Evolutionary conservation across 2,329 filamentous ascomycete genomes (phyloP).

Genomic region (Epicoccum sorghinum): DNA sequence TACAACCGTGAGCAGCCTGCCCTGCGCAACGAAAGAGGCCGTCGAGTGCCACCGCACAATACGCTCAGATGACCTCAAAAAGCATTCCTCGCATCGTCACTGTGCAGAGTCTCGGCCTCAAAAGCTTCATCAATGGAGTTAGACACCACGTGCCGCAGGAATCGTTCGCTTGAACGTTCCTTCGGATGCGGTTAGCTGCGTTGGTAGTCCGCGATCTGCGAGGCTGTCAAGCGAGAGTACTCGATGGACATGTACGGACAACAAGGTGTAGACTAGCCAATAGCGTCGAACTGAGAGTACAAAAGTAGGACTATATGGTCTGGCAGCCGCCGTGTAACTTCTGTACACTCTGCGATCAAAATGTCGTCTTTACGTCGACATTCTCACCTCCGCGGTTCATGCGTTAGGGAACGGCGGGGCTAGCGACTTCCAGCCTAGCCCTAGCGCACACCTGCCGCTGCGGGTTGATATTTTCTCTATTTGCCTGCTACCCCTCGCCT

Average conservation of each 20-base stretch:
- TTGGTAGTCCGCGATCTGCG: conserved; percentile 19
- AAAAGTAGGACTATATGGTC: conserved; percentile 5
- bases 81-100: conserved; percentile 5
- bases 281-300: background rate
- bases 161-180: conserved; percentile 23
- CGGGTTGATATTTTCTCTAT: conserved; percentile 30
- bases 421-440: conserved; percentile 19
- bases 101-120: conserved; percentile 3
- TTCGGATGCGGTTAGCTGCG: conserved; percentile 23
- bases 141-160: conserved; percentile 18
- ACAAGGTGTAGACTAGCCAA: conserved; percentile 11
- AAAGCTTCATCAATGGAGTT: conserved; percentile 1
- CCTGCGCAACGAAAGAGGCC: no score
- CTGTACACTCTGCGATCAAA: background rate
- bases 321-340: background rate
- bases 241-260: conserved; percentile 16
- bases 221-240: conserved; percentile 22
- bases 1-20: background rate
- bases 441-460: conserved; percentile 21
- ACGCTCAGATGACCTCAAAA: background rate
- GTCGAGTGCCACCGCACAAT: background rate
- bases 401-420: conserved; percentile 14
- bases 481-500: conserved; percentile 25
- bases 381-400: conserved; percentile 7
- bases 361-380: background rate